These are phyloP conservation scores for Hsuehochloa calcarea DNA, from an alignment of 176 grass and related monocot species.

Conservation along the genomic window DNA sequence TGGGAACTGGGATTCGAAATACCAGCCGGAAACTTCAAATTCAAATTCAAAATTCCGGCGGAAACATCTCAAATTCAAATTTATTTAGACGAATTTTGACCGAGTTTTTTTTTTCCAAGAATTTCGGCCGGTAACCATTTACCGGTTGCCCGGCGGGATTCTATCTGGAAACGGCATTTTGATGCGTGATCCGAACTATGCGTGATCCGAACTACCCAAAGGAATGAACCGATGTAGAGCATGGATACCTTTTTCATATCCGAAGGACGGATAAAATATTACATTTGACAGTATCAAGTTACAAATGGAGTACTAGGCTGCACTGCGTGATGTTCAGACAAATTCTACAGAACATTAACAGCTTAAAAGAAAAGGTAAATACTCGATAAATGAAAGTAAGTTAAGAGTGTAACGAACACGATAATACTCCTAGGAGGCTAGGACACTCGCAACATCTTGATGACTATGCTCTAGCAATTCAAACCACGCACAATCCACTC, in stretches of 20 bases:
- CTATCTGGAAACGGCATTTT: no score
- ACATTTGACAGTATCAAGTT: not conserved
- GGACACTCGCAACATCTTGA: not conserved
- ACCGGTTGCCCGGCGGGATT: no score
- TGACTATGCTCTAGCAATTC: not conserved
- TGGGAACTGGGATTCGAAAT: no score
- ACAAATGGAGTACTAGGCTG: not conserved
- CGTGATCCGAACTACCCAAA: not conserved
- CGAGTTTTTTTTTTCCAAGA: no score
- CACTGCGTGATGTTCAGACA: not conserved
- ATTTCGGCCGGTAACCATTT: no score
- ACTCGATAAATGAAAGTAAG: not conserved
- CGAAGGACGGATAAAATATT: not conserved
- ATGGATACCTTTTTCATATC: not conserved
- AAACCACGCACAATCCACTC: not conserved
- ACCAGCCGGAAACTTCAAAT: no score
- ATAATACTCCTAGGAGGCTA: not conserved
- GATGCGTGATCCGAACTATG: no score
- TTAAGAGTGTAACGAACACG: not conserved
- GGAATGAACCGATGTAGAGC: not conserved
- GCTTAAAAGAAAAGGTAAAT: not conserved
- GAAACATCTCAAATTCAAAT: no score
- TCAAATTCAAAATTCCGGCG: no score
- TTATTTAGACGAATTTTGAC: no score
- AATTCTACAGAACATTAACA: not conserved